phyloP scores from a whole-genome alignment of 2,329 filamentous ascomycete species.

The Botryosphaeria dothidea region DNA sequence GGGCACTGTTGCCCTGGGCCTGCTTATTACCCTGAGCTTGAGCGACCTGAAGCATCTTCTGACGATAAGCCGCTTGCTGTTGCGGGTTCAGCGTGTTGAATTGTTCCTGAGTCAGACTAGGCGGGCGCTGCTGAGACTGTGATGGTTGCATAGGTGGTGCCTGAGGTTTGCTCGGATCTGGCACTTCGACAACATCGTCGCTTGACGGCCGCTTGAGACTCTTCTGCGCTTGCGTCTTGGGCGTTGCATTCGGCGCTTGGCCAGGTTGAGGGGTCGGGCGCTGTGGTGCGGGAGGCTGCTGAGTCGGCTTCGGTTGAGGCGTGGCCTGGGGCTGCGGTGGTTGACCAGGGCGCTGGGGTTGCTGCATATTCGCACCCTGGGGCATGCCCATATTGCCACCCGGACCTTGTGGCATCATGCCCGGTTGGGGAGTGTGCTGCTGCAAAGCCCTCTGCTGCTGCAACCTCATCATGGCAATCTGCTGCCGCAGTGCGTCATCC shows the following conservation, averaged over 20 bases:
- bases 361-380: conserved; percentile 25
- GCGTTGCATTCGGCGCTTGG: conserved; percentile 27
- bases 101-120: conserved; percentile 34
- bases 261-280: conserved; percentile 24
- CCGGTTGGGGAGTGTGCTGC: conserved; percentile 29
- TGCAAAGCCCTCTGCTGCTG: conserved; percentile 34
- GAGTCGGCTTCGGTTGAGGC: conserved; percentile 25
- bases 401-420: conserved; percentile 32
- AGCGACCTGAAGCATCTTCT: conserved; percentile 21
- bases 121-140: conserved; percentile 32
- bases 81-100: conserved; percentile 34
- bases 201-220: conserved; percentile 37
- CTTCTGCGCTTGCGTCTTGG: conserved; percentile 29
- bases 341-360: conserved; percentile 29
- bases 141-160: conserved; percentile 37
- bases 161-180: conserved; percentile 35
- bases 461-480: conserved; percentile 30
- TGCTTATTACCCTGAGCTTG: conserved; percentile 5
- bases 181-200: conserved; percentile 45
- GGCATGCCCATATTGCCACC: conserved; percentile 16
- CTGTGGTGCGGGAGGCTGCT: conserved; percentile 26
- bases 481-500: conserved; percentile 45
- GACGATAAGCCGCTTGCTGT: conserved; percentile 28
- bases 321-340: conserved; percentile 9
- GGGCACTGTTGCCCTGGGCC: not conserved